Base-by-base conservation (phyloP, 2,329 filamentous ascomycete genomes). In the Hortaea werneckii region DNA sequence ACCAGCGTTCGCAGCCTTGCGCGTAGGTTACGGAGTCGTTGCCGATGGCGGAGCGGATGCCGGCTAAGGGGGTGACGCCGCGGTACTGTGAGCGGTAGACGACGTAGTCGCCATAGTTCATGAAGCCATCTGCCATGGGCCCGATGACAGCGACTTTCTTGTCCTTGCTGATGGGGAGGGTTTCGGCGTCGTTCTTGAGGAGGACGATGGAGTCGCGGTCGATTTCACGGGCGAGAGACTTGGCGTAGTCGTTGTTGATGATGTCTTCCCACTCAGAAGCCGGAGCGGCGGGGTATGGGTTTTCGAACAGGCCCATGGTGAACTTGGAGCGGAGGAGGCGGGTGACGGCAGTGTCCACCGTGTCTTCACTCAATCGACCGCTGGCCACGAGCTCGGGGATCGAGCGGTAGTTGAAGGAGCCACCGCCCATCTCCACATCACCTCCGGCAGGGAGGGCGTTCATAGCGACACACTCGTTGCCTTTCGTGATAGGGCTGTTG, bases 91-190 rank as follows among this genome's bases (percentile, higher is more conserved):
- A 76, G 40, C 71, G 67, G 58, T 80, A 78, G 13, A 84, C 80
- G 11, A 87, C 82, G 55, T 87, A 87, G 63, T 86, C 83, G 42
- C 83, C 83, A 48, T 86, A 83, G 56, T 85, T 85, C 72, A 85
- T 79, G 52, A 74, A 83, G 0, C 78, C 81, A 53, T 83, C 75
- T 0, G 79, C 83, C 82, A 87, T 86, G 2, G 82, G 82, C 0
- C 83, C 83, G 55, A 87, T 83, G 26, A 87, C 80, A 3, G 82
- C 83, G 45, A 87, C 72, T 35, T 77, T 80, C 6, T 79, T 78
- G 6, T 74, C 71, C 58, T 81, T 84, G 29, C 73, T 73, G 2
- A 83, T 60, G 0, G 85, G 84, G 1, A 88, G 69, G 0, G 80
- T 64, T n/a, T 68, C 69, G 40, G 75, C 73, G 7, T 84, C 74